Conservation (phyloP, 257 asterid species). For the Primulina huaijiensis region DNA sequence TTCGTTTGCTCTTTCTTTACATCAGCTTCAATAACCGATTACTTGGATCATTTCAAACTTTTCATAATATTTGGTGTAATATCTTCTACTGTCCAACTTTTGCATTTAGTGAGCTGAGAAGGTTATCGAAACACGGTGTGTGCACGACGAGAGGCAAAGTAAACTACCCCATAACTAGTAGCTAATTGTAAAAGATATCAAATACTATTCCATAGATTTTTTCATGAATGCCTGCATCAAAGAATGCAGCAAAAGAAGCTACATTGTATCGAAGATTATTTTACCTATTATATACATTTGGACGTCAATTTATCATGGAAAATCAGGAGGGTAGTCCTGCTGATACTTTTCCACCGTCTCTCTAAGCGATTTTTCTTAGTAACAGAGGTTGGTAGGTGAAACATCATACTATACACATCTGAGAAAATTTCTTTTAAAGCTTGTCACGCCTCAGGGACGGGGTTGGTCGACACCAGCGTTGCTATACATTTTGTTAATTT, state of each 20-base stretch:
- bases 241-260: background rate
- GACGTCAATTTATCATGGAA: constrained; percentile 29
- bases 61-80: too few relatives aligned
- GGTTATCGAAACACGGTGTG: too few relatives aligned
- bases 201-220: background rate
- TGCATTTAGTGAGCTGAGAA: too few relatives aligned
- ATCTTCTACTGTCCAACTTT: too few relatives aligned
- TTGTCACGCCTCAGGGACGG: too few relatives aligned
- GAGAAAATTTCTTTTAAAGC: constrained; percentile 46
- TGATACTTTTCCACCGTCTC: constrained; percentile 47
- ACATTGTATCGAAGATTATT: too few relatives aligned
- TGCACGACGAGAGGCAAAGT: background rate
- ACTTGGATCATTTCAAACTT: too few relatives aligned
- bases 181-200: background rate
- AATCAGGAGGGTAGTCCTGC: constrained; percentile 50
- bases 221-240: background rate
- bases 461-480: too few relatives aligned
- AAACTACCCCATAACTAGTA: background rate
- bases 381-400: constrained; percentile 64
- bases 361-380: constrained; percentile 55
- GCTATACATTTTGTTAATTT: too few relatives aligned
- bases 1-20: too few relatives aligned
- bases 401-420: constrained; percentile 79
- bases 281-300: background rate
- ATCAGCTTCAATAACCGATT: too few relatives aligned